Percentiles rank a stretch among this genome's conserved stretches.
phyloP scores from a whole-genome alignment of 2,329 filamentous ascomycete genomes.

The Aspergillus floridensis region DNA sequence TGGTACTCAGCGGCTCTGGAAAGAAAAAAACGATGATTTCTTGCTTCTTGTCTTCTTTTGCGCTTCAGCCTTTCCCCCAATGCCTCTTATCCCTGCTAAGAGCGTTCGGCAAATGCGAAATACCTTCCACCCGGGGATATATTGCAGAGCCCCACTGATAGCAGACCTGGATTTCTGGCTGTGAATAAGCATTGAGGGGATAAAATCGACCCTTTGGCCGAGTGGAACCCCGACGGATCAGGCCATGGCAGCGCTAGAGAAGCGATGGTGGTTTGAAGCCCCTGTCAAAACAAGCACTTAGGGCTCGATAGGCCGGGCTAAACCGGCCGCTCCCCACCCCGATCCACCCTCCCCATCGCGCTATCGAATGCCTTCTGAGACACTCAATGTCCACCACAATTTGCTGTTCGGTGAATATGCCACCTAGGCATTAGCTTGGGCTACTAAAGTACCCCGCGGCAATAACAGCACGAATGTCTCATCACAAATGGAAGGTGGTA shows the following conservation, averaged over 20 bases:
- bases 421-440: no score
- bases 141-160: no score
- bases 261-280: neutral
- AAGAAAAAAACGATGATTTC: neutral
- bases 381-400: neutral
- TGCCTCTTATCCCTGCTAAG: no score
- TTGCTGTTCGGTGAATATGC: no score
- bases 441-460: no score
- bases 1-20: neutral
- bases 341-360: no score
- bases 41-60: neutral
- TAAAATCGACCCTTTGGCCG: neutral
- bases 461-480: neutral
- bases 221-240: neutral
- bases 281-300: neutral
- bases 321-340: neutral
- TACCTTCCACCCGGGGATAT: no score
- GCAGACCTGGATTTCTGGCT: no score
- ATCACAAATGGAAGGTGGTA: neutral
- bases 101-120: no score
- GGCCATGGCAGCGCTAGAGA: neutral
- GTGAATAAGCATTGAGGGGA: no score
- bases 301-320: neutral
- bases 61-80: no score
- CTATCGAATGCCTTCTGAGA: neutral